A percentile compares a stretch with the other conserved stretches of the same genome.
phyloP scores from a whole-genome alignment of 2,329 filamentous ascomycete species.

The Monosporascus sp. region DNA sequence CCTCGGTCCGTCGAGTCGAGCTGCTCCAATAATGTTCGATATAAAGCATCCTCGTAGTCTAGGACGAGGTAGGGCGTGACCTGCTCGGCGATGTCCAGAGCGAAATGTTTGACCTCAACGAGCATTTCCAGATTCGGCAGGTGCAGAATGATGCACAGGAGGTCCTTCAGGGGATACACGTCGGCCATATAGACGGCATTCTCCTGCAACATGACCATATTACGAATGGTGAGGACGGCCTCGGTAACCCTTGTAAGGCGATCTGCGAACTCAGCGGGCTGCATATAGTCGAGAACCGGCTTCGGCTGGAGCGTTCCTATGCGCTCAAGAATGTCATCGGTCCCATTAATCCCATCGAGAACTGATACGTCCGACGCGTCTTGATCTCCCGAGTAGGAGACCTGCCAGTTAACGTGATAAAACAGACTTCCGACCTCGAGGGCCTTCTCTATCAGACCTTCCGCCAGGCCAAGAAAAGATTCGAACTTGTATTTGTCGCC shows the following conservation, averaged over 20 bases:
- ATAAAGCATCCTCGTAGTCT: slow-evolving; percentile 69
- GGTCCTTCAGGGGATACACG: slow-evolving; percentile 70
- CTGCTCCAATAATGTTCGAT: slow-evolving; percentile 64
- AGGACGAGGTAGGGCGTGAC: slow-evolving; percentile 76
- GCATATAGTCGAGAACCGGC: slow-evolving; percentile 62
- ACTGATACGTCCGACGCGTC: slow-evolving; percentile 49
- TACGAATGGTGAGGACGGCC: slow-evolving; percentile 80
- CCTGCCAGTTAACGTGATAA: slow-evolving; percentile 75
- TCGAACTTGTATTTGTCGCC: slow-evolving; percentile 96
- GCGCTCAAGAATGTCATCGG: slow-evolving; percentile 65
- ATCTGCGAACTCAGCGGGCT: slow-evolving; percentile 66
- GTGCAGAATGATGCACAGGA: slow-evolving; percentile 76
- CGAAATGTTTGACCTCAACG: slow-evolving; percentile 83
- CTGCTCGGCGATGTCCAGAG: slow-evolving; percentile 86
- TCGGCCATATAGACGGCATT: slow-evolving; percentile 80
- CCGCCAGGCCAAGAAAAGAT: slow-evolving; percentile 80
- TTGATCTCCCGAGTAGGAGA: slow-evolving; percentile 58
- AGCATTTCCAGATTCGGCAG: slow-evolving; percentile 68
- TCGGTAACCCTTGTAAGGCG: slow-evolving; percentile 75
- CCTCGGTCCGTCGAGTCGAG: slow-evolving; percentile 71
- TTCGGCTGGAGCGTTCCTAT: slow-evolving; percentile 59
- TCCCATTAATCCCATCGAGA: slow-evolving; percentile 59
- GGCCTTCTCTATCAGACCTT: slow-evolving; percentile 80
- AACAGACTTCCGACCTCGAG: slow-evolving; percentile 74
- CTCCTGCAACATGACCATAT: slow-evolving; percentile 91